phyloP scores from a whole-genome alignment of 345 rosid species.

The Dipteronia sinensis region DNA sequence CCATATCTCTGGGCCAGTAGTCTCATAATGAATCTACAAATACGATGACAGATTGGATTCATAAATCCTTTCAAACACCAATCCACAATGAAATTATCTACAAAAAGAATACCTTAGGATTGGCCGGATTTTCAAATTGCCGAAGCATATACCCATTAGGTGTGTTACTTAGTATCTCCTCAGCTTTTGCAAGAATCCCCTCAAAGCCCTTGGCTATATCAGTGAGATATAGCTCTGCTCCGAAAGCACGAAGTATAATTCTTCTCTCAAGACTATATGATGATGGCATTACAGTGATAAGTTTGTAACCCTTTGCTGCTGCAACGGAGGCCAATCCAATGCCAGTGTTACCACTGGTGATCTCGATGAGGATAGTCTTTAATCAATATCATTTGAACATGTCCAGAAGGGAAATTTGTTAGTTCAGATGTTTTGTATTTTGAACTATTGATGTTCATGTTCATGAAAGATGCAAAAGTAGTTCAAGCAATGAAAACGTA shows the following conservation, averaged over 20 bases:
- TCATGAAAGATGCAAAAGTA: background rate
- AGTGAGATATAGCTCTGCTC: conserved; percentile 64
- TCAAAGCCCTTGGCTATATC: conserved; percentile 49
- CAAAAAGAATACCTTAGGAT: conserved; percentile 34
- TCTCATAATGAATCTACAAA: conserved; percentile 45
- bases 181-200: conserved; percentile 44
- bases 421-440: too few relatives aligned
- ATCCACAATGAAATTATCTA: background rate
- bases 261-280: conserved; percentile 58
- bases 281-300: conserved; percentile 63
- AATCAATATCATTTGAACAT: background rate
- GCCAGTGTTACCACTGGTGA: conserved; percentile 77
- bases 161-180: conserved; percentile 55
- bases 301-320: conserved; percentile 66
- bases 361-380: conserved; percentile 55
- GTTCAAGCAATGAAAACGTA: background rate
- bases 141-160: conserved; percentile 50
- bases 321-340: conserved; percentile 72
- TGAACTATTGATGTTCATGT: too few relatives aligned
- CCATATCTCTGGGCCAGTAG: conserved; percentile 50
- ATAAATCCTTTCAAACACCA: background rate
- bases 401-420: conserved; percentile 1
- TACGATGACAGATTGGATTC: background rate
- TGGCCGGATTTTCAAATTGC: conserved; percentile 66
- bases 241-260: conserved; percentile 62